phyloP scores from a whole-genome alignment of 306 rosid species.

The Cucumis cinereus region DNA sequence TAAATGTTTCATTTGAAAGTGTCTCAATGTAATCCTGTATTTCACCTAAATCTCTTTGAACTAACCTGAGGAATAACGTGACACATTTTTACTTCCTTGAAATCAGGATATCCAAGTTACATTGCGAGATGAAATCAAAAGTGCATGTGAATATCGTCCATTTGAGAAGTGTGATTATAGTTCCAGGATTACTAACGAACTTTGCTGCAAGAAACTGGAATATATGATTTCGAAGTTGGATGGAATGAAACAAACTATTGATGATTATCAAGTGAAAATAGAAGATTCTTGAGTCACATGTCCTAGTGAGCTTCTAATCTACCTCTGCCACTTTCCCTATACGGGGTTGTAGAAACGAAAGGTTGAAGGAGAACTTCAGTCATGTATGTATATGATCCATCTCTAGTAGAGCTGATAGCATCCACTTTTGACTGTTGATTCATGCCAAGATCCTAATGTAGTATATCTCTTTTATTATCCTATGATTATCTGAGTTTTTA shows the following conservation, averaged over 20 bases:
- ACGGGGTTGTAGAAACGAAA: background rate
- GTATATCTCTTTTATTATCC: background rate
- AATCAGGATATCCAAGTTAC: constrained; percentile 80
- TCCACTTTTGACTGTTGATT: background rate
- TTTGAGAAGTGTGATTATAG: constrained; percentile 92
- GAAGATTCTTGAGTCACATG: constrained; percentile 17
- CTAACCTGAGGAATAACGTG: background rate
- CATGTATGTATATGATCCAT: background rate
- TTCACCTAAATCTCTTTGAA: background rate
- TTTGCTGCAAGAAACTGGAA: constrained; percentile 64
- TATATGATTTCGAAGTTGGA: constrained; percentile 58
- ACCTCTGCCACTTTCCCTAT: background rate
- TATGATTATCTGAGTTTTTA: background rate
- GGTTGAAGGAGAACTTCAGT: background rate
- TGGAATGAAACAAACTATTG: constrained; percentile 58
- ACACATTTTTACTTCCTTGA: background rate
- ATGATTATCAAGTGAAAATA: constrained; percentile 44
- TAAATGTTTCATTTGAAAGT: background rate
- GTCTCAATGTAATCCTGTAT: background rate
- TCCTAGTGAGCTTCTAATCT: background rate
- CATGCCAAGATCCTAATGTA: background rate
- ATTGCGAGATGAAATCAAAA: constrained; percentile 77
- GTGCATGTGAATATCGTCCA: constrained; percentile 91
- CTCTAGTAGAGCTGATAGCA: background rate
- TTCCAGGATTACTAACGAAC: constrained; percentile 75